Conservation (phyloP, 1,284 basidiomycete genomes). For the Inonotus hispidus region DNA sequence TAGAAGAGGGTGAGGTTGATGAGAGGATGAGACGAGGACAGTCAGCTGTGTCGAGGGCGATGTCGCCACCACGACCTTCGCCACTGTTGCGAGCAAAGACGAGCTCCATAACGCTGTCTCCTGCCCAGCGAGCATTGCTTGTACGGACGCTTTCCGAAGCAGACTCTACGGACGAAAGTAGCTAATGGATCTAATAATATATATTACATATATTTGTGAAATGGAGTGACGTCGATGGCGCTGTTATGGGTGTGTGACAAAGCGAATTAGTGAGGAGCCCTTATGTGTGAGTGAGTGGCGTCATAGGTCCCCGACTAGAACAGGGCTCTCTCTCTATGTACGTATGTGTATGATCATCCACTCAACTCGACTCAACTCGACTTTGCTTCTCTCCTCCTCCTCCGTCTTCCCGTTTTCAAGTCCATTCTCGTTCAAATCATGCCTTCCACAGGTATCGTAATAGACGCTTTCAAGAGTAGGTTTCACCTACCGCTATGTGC, state of each 20-base stretch:
- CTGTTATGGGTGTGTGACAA: neutral
- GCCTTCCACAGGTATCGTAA: slow-evolving; percentile 44
- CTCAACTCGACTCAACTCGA: no score
- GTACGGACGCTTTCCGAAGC: slow-evolving; percentile 8
- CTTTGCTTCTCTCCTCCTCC: neutral
- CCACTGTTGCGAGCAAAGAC: slow-evolving; percentile 44
- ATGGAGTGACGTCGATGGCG: neutral
- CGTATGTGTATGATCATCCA: no score
- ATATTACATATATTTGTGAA: neutral
- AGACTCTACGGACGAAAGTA: neutral
- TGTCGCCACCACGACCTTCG: slow-evolving; percentile 21
- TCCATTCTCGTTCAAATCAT: slow-evolving; percentile 23
- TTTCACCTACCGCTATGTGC: slow-evolving; percentile 17
- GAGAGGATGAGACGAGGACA: slow-evolving; percentile 39
- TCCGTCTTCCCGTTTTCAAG: neutral
- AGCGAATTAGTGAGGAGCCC: no score
- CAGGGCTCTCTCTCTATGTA: no score
- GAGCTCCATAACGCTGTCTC: slow-evolving; percentile 60
- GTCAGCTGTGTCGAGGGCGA: slow-evolving; percentile 37
- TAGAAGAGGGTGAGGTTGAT: slow-evolving; percentile 26
- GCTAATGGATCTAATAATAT: neutral
- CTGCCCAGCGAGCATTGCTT: slow-evolving; percentile 42
- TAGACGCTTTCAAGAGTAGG: slow-evolving; percentile 71
- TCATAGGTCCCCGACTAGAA: neutral
- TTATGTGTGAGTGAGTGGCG: neutral